These are phyloP conservation scores for Boletus coccyginus DNA, from an alignment of 768 basidiomycete genomes.

Conservation along the genomic window DNA sequence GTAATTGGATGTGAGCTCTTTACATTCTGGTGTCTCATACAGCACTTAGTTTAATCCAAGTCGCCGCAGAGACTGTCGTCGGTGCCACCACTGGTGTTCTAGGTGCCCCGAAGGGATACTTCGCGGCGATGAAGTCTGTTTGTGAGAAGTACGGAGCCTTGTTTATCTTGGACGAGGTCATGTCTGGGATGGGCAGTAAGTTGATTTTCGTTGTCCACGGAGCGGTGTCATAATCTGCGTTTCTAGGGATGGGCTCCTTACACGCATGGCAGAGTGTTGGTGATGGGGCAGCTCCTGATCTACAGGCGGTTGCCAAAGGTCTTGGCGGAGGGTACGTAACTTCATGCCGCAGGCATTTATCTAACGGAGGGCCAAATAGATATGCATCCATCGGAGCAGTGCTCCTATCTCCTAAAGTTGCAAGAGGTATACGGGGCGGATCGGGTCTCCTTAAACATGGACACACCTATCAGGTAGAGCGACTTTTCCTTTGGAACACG, in stretches of 20 bases:
- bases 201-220: conserved; percentile 10
- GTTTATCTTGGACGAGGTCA: conserved; percentile 88
- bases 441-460: conserved; percentile 81
- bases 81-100: conserved; percentile 82
- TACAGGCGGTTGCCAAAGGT: conserved; percentile 88
- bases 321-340: conserved; percentile 76
- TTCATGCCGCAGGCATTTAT: neutral
- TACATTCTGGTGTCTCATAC: neutral
- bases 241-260: conserved; percentile 76
- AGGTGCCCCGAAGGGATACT: conserved; percentile 78
- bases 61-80: conserved; percentile 83
- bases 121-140: conserved; percentile 80
- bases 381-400: conserved; percentile 83
- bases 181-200: conserved; percentile 90
- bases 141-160: conserved; percentile 70
- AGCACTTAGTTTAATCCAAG: conserved; percentile 34
- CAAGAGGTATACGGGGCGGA: conserved; percentile 63
- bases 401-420: conserved; percentile 69
- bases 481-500: neutral
- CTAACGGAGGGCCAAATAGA: conserved; percentile 35
- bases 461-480: conserved; percentile 73
- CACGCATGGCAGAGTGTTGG: conserved; percentile 87
- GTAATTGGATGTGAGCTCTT: conserved; percentile 70
- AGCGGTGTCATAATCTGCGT: neutral
- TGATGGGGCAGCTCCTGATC: conserved; percentile 74